Evolutionary conservation across 1,284 basidiomycete genomes (phyloP).

Genomic region (Ceratobasidium sp.): DNA sequence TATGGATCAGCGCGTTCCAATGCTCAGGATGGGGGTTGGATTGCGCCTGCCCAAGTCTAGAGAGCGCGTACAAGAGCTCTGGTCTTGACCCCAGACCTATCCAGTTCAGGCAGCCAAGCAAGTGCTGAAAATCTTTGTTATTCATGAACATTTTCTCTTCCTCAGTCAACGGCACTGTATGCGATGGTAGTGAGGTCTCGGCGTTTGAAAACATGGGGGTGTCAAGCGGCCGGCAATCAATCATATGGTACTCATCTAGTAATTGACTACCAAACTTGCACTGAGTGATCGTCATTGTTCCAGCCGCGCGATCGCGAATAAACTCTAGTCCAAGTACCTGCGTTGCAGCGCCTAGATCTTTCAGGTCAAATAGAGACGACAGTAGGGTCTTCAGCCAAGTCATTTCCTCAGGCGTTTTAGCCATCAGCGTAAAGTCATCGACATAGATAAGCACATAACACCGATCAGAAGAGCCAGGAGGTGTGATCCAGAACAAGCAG

Average conservation of each 20-base stretch:
- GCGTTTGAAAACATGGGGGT: slow-evolving; percentile 19
- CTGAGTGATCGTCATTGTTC: slow-evolving; percentile 10
- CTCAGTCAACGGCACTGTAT: neutral
- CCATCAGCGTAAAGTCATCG: slow-evolving; percentile 9
- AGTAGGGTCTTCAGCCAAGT: neutral
- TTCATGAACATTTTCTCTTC: neutral
- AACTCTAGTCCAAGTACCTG: slow-evolving; percentile 9
- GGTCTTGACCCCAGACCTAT: neutral
- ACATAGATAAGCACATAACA: slow-evolving; percentile 13
- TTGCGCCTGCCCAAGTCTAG: slow-evolving; percentile 2
- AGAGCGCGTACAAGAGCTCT: neutral
- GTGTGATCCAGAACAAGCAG: neutral
- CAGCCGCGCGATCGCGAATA: neutral
- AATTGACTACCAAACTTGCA: neutral
- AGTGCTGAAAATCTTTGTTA: neutral
- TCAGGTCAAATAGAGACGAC: neutral
- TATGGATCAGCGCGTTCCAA: slow-evolving; percentile 4
- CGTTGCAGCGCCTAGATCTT: neutral
- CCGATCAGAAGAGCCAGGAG: neutral
- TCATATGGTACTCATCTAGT: neutral
- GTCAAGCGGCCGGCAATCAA: neutral
- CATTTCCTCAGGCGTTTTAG: neutral
- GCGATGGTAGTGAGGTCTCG: neutral
- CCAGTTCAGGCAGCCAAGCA: slow-evolving; percentile 21
- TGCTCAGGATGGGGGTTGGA: slow-evolving; percentile 31